phyloP scores from a whole-genome alignment of 2,329 filamentous ascomycete species.

The Aspergillus brunneoviolaceus region DNA sequence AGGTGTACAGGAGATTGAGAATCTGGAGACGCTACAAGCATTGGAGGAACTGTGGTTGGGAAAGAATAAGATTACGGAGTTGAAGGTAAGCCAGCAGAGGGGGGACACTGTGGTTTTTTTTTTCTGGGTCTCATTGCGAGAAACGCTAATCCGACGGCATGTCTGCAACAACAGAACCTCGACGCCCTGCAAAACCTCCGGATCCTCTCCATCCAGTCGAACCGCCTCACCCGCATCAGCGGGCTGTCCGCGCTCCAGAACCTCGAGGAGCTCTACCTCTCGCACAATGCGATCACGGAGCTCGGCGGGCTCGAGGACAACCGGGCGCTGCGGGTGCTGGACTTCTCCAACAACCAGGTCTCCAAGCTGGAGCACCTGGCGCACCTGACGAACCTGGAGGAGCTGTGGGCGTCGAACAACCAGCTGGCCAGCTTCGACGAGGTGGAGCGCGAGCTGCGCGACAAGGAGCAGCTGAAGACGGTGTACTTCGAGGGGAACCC shows the following conservation, averaged over 20 bases:
- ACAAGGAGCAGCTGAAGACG: constrained; percentile 78
- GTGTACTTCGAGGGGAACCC: constrained; percentile 98
- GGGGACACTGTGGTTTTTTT: too few relatives aligned
- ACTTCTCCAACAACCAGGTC: constrained; percentile 87
- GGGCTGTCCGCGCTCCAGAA: constrained; percentile 71
- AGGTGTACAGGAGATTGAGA: constrained; percentile 66
- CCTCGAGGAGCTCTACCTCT: constrained; percentile 92
- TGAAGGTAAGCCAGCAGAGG: constrained; percentile 52
- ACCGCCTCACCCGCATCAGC: constrained; percentile 76
- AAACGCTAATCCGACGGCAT: too few relatives aligned
- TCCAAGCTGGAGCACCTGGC: constrained; percentile 70
- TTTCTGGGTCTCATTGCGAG: too few relatives aligned
- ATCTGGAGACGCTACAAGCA: constrained; percentile 71
- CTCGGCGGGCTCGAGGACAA: constrained; percentile 71
- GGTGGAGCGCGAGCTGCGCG: constrained; percentile 70
- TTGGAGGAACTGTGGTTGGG: constrained; percentile 92
- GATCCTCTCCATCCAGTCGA: constrained; percentile 92
- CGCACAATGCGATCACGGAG: constrained; percentile 83
- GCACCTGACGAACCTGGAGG: constrained; percentile 70
- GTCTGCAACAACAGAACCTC: constrained; percentile 52
- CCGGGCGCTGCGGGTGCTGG: constrained; percentile 70
- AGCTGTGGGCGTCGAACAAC: constrained; percentile 94
- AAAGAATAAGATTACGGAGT: constrained; percentile 91
- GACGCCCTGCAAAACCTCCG: constrained; percentile 73
- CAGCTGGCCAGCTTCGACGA: constrained; percentile 76